A percentile compares a stretch with the other conserved stretches of the same genome.
Evolutionary conservation across 345 rosid genomes (phyloP).

Genomic region (Gossypium raimondii): DNA sequence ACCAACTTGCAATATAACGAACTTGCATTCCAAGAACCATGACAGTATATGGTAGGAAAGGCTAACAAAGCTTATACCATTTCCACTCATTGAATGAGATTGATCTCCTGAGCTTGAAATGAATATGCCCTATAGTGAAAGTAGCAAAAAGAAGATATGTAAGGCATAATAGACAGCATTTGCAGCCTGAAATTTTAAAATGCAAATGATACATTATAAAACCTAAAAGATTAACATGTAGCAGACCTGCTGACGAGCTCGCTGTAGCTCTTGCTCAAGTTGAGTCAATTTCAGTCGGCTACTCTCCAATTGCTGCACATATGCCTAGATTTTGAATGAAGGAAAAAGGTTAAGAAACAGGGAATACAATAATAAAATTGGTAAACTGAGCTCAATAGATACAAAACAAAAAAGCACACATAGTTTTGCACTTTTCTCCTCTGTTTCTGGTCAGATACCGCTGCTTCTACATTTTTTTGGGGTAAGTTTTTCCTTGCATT

Average conservation of each 20-base stretch:
- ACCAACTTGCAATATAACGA: not conserved
- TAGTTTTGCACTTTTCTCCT: not conserved
- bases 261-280: conserved; percentile 92
- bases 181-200: conserved; percentile 5
- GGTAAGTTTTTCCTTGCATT: not conserved
- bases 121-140: conserved; percentile 54
- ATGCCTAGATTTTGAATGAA: conserved; percentile 45
- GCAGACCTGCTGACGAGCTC: conserved; percentile 88
- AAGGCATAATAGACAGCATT: not conserved
- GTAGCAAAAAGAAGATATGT: conserved; percentile 6
- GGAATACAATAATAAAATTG: not conserved
- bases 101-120: conserved; percentile 87
- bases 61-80: conserved; percentile 42
- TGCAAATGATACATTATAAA: conserved; percentile 17
- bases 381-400: not conserved
- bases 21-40: not conserved
- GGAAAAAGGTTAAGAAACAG: not conserved
- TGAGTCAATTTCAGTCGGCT: conserved; percentile 83
- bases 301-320: conserved; percentile 93
- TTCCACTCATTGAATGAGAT: conserved; percentile 83
- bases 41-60: conserved; percentile 1
- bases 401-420: not conserved
- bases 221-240: conserved; percentile 9
- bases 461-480: not conserved
- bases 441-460: not conserved